phyloP scores from a whole-genome alignment of 179 eudicot species.

The Spergularia azorica region DNA sequence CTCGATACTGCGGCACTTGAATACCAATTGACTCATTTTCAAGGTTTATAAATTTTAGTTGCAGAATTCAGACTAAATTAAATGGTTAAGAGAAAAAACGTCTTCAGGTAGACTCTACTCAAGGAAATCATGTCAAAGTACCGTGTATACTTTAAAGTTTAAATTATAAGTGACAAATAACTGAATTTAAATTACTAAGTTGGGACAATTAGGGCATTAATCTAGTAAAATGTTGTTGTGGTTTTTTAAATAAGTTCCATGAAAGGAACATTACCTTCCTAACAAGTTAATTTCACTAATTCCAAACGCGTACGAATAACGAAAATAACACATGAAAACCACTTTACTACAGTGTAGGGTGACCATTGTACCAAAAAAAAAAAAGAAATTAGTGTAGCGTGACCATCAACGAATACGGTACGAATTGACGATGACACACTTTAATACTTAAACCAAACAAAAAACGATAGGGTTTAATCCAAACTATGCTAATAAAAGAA shows the following conservation, averaged over 20 bases:
- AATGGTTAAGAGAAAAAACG: too few species aligned
- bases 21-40: neutral
- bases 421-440: too few species aligned
- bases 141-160: too few species aligned
- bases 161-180: too few species aligned
- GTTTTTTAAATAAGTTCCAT: neutral
- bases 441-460: too few species aligned
- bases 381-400: neutral
- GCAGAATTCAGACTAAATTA: too few species aligned
- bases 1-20: neutral
- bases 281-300: neutral
- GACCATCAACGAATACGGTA: neutral
- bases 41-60: too few species aligned
- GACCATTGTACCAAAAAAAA: neutral
- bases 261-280: neutral
- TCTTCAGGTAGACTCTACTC: too few species aligned
- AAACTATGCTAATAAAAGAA: too few species aligned
- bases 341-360: neutral
- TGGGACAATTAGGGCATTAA: neutral
- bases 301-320: constrained; percentile 4
- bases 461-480: too few species aligned
- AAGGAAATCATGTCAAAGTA: too few species aligned
- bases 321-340: neutral
- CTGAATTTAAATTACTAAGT: neutral
- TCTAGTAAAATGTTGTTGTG: neutral